Percentiles rank a stretch among this genome's conserved stretches.
Conservation (phyloP, 148 eudicot species). For the Rhododendron mucronatum region DNA sequence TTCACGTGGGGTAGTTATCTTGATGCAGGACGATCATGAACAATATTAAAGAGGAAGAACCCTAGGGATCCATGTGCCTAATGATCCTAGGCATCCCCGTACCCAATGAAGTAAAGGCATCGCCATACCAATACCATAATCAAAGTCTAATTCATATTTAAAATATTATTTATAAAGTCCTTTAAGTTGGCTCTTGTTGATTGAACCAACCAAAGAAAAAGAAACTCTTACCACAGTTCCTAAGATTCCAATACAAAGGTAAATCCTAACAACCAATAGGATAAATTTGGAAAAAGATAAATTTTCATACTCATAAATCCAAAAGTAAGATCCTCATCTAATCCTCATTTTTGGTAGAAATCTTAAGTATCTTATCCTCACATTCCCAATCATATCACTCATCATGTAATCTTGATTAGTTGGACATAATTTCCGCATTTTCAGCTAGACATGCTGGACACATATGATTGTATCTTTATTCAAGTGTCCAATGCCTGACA, state of each 20-base stretch:
- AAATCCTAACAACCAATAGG: neutral
- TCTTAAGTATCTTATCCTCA: neutral
- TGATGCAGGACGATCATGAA: neutral
- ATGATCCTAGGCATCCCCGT: neutral
- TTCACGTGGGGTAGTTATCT: neutral
- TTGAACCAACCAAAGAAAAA: neutral
- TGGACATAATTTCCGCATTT: neutral
- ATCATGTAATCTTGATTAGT: neutral
- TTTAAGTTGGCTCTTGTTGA: neutral
- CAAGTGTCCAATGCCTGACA: neutral
- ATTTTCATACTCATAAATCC: neutral
- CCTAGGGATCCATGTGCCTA: neutral
- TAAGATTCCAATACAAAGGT: neutral
- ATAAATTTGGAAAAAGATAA: neutral
- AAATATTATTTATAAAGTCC: neutral
- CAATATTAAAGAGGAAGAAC: neutral
- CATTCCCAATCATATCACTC: neutral
- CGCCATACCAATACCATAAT: neutral
- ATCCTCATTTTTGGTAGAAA: neutral
- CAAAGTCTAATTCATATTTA: neutral
- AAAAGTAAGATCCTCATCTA: neutral
- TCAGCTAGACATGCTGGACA: neutral
- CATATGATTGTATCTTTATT: neutral
- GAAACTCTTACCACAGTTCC: neutral
- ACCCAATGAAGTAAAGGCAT: neutral